Evolutionary conservation across 768 basidiomycete species (phyloP).

Genomic region (Pisolithus sp.): DNA sequence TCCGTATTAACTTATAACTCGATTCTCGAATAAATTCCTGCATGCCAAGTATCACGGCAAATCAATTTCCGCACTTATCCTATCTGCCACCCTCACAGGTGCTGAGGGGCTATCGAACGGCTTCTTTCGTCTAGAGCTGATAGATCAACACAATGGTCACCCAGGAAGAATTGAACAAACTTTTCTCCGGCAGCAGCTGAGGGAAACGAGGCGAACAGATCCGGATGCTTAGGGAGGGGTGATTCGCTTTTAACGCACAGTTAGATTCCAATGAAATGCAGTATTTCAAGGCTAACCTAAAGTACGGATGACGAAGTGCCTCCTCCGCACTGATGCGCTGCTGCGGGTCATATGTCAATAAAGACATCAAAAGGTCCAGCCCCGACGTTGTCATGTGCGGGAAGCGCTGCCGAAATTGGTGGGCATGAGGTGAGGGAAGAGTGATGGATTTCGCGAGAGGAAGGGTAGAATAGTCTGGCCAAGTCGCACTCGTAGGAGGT

Average conservation of each 20-base stretch:
- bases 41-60: constrained; percentile 17
- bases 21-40: too few species aligned
- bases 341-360: constrained; percentile 87
- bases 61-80: constrained; percentile 61
- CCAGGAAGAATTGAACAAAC: constrained; percentile 37
- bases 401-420: constrained; percentile 80
- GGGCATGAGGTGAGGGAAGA: constrained; percentile 66
- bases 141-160: constrained; percentile 3
- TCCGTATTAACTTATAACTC: neutral
- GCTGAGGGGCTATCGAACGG: constrained; percentile 77
- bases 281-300: constrained; percentile 47
- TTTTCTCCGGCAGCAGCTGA: constrained; percentile 95
- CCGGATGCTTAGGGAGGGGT: constrained; percentile 92
- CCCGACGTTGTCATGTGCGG: constrained; percentile 79
- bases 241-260: constrained; percentile 57
- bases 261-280: neutral
- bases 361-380: constrained; percentile 71
- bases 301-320: constrained; percentile 87
- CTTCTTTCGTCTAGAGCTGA: constrained; percentile 56
- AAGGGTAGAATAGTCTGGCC: constrained; percentile 78
- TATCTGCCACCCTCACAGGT: constrained; percentile 64
- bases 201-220: constrained; percentile 93
- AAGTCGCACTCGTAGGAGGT: constrained; percentile 77
- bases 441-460: constrained; percentile 78
- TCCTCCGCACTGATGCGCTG: constrained; percentile 84